Evolutionary conservation across 176 grass and related monocot species (phyloP).

Genomic region (Eleusine indica): DNA sequence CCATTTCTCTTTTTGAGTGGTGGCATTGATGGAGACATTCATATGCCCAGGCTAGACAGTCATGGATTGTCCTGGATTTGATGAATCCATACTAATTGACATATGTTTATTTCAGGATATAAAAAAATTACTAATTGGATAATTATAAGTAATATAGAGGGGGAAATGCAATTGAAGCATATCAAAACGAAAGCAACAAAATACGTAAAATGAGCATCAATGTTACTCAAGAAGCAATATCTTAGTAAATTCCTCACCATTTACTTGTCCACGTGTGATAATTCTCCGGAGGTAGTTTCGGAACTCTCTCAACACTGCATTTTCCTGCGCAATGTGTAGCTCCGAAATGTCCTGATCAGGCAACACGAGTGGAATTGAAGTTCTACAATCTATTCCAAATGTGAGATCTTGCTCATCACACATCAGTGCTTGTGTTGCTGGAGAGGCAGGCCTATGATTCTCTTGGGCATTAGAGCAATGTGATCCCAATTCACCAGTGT

Average conservation of each 20-base stretch:
- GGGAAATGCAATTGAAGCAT: slow-evolving; percentile 6
- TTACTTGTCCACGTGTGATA: slow-evolving; percentile 60
- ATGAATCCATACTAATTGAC: no score
- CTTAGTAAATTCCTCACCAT: slow-evolving; percentile 48
- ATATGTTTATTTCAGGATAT: not conserved
- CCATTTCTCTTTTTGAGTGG: no score
- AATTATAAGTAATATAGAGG: slow-evolving; percentile 18
- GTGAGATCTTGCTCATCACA: slow-evolving; percentile 65
- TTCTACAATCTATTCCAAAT: slow-evolving; percentile 47
- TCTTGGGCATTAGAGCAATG: slow-evolving; percentile 45
- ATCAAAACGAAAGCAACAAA: slow-evolving; percentile 23
- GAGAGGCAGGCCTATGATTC: slow-evolving; percentile 59
- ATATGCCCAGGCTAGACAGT: no score
- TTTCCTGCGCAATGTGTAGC: slow-evolving; percentile 58
- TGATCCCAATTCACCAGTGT: slow-evolving; percentile 26
- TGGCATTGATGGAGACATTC: no score
- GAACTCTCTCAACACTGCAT: slow-evolving; percentile 53
- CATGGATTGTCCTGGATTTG: no score
- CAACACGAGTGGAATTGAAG: slow-evolving; percentile 39
- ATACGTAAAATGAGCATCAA: slow-evolving; percentile 8
- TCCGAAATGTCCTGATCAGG: slow-evolving; percentile 55
- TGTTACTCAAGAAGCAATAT: slow-evolving; percentile 6
- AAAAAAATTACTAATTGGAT: slow-evolving; percentile 10
- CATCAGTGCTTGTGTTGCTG: slow-evolving; percentile 66
- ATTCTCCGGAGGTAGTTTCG: slow-evolving; percentile 56